These are phyloP conservation scores for Clarireedia hainanense DNA, from an alignment of 2,329 filamentous ascomycete genomes.

Conservation along the genomic window DNA sequence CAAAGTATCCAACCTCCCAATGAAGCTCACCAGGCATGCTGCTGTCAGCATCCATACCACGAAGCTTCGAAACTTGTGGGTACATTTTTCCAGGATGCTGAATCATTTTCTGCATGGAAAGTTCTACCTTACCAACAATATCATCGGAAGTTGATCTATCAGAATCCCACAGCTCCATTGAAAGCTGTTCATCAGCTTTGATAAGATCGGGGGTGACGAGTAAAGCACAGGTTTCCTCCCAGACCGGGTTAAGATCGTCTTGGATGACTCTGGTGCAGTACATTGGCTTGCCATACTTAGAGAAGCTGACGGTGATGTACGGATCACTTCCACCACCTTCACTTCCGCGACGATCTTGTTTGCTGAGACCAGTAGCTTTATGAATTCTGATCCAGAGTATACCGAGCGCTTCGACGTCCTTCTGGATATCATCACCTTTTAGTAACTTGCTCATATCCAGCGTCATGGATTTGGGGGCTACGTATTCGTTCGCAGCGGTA, in stretches of 20 bases:
- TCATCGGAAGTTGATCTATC: slow-evolving; percentile 90
- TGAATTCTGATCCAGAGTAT: slow-evolving; percentile 91
- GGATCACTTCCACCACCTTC: slow-evolving; percentile 85
- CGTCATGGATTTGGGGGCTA: slow-evolving; percentile 89
- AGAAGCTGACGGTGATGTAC: slow-evolving; percentile 91
- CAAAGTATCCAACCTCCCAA: slow-evolving; percentile 95
- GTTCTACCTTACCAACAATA: slow-evolving; percentile 87
- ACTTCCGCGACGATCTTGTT: slow-evolving; percentile 78
- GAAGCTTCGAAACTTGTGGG: slow-evolving; percentile 74
- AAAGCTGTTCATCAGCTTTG: slow-evolving; percentile 87
- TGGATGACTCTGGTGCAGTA: slow-evolving; percentile 96
- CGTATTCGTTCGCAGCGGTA: slow-evolving; percentile 81
- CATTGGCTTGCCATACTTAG: slow-evolving; percentile 95
- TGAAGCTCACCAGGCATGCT: slow-evolving; percentile 89
- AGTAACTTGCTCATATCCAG: slow-evolving; percentile 86
- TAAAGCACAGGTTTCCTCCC: slow-evolving; percentile 79
- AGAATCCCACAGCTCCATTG: slow-evolving; percentile 93
- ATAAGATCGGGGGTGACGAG: slow-evolving; percentile 84
- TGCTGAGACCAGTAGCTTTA: slow-evolving; percentile 78
- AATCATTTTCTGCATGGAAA: slow-evolving; percentile 92
- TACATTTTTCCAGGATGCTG: slow-evolving; percentile 92
- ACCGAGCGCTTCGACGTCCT: slow-evolving; percentile 78
- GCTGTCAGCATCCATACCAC: slow-evolving; percentile 74
- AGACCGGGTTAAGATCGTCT: slow-evolving; percentile 87
- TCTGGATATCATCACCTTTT: slow-evolving; percentile 84